These are phyloP conservation scores for Mimosa pudica DNA, from an alignment of 306 rosid species.

Conservation along the genomic window DNA sequence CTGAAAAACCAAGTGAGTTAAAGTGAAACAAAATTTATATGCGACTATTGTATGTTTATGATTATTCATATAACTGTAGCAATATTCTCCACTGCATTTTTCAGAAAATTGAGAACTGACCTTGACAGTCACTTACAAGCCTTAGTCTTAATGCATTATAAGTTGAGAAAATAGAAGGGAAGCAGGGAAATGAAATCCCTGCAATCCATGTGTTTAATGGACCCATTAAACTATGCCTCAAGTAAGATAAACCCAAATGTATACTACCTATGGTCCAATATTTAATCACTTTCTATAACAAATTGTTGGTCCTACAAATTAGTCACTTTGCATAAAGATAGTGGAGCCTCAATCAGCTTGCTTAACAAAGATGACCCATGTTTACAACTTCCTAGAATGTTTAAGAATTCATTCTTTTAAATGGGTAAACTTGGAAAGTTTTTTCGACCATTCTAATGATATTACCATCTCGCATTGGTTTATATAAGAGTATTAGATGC, in stretches of 20 bases:
- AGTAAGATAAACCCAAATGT: background rate
- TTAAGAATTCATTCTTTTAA: background rate
- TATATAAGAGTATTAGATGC: background rate
- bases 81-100: background rate
- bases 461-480: background rate
- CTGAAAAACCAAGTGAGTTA: background rate
- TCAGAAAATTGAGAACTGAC: background rate
- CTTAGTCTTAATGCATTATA: background rate
- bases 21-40: background rate
- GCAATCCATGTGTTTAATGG: background rate
- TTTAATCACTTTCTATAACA: background rate
- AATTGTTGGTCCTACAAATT: background rate
- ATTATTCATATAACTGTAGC: background rate
- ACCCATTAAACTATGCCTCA: background rate
- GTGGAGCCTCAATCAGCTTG: background rate
- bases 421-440: background rate
- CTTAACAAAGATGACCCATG: background rate
- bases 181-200: background rate
- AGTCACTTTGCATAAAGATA: background rate
- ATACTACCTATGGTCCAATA: background rate
- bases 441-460: background rate
- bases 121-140: background rate
- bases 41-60: background rate
- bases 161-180: background rate
- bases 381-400: background rate